A percentile compares a stretch with the other conserved stretches of the same genome.
Conservation (phyloP, 2,329 filamentous ascomycete genomes). For the Lomentospora prolificans region DNA sequence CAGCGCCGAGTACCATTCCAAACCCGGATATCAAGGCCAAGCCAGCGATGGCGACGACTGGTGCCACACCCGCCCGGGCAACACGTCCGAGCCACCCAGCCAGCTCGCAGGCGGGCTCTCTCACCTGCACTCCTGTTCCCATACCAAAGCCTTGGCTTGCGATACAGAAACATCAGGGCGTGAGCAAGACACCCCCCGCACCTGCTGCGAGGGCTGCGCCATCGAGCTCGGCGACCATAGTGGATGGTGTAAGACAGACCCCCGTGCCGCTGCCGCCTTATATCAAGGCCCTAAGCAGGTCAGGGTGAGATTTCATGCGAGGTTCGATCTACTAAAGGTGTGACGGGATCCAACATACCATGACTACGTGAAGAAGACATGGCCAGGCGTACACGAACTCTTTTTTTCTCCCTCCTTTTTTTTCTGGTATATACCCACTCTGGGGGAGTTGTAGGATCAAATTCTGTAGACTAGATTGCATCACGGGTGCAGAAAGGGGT, state of each 20-base stretch:
- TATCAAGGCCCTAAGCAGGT: neutral
- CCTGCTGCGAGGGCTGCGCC: neutral
- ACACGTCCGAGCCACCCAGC: neutral
- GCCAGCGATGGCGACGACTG: neutral
- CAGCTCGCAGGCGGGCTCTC: neutral
- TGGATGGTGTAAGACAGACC: neutral
- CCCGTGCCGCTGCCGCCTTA: constrained; percentile 3
- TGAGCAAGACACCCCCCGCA: neutral
- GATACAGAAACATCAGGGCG: neutral
- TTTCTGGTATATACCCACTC: neutral
- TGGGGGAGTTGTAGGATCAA: neutral
- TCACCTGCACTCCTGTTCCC: neutral
- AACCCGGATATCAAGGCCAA: neutral
- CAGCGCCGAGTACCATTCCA: no score
- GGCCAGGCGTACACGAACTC: neutral
- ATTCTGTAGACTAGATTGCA: no score
- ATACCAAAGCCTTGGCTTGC: neutral
- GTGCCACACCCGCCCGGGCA: neutral
- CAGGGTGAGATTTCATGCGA: neutral
- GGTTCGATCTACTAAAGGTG: no score
- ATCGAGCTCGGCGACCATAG: neutral
- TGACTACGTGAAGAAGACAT: neutral
- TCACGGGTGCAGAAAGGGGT: neutral
- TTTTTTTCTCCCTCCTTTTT: neutral
- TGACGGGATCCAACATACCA: neutral